Evolutionary conservation across 495 filamentous ascomycete species (phyloP).

Genomic region (Hypoxylon trugodes): DNA sequence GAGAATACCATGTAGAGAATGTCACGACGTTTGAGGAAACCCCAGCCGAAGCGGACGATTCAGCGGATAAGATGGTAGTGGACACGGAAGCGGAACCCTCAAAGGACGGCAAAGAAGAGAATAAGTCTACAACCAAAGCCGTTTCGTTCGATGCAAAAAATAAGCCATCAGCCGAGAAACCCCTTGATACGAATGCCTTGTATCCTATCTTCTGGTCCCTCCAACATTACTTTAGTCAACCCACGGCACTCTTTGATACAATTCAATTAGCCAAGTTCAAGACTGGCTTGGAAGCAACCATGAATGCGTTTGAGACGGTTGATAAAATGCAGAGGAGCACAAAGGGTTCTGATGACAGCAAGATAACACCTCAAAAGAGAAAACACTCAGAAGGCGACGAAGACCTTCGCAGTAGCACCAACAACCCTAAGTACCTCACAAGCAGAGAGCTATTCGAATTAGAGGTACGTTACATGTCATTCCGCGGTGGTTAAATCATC

Average conservation of each 20-base stretch:
- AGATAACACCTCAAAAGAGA: slow-evolving; percentile 60
- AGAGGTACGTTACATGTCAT: slow-evolving; percentile 65
- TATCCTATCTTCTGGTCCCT: slow-evolving; percentile 96
- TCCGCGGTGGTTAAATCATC: background rate
- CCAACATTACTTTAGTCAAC: slow-evolving; percentile 90
- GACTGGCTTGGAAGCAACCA: slow-evolving; percentile 75
- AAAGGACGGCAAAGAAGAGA: slow-evolving; percentile 48
- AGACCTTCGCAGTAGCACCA: slow-evolving; percentile 61
- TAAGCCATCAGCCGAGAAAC: slow-evolving; percentile 48
- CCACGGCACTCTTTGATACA: slow-evolving; percentile 77
- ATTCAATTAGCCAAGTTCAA: slow-evolving; percentile 80
- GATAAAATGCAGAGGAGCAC: slow-evolving; percentile 67
- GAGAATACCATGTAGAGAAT: slow-evolving; percentile 96
- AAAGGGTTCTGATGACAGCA: slow-evolving; percentile 44
- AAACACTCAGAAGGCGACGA: slow-evolving; percentile 66
- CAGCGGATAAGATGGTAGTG: slow-evolving; percentile 71
- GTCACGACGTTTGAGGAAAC: slow-evolving; percentile 82
- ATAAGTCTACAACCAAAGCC: slow-evolving; percentile 57
- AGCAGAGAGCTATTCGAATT: slow-evolving; percentile 94
- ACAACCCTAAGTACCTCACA: slow-evolving; percentile 96
- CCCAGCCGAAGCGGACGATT: slow-evolving; percentile 55
- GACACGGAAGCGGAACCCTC: slow-evolving; percentile 49
- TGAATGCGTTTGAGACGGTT: slow-evolving; percentile 80
- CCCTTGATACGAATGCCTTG: slow-evolving; percentile 71
- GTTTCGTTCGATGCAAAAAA: slow-evolving; percentile 60